Conservation (phyloP, 345 rosid species). For the Eucalyptus pauciflora region DNA sequence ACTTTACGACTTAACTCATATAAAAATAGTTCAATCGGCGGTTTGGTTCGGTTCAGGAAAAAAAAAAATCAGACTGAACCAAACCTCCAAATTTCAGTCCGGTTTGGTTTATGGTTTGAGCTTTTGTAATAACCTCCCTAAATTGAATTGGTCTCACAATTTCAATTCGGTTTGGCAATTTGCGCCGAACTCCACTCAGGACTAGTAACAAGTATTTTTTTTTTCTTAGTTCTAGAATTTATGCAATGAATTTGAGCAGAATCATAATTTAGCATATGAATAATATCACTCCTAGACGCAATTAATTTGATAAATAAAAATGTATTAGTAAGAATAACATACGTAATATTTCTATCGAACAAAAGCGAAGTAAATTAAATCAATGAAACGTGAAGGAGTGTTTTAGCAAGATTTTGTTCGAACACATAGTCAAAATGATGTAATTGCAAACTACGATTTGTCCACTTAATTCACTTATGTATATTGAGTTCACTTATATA, state of each 20-base stretch:
- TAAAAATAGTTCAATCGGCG: rapidly evolving
- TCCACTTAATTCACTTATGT: background rate
- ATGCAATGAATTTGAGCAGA: background rate
- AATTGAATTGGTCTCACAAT: background rate
- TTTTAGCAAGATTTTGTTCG: background rate
- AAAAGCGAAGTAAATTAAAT: background rate
- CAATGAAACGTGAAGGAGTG: background rate
- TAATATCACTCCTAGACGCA: background rate
- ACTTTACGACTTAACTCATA: background rate
- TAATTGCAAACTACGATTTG: background rate
- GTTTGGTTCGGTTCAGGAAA: background rate
- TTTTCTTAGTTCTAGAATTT: background rate
- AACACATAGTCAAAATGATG: background rate
- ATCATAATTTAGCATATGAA: background rate
- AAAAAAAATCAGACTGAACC: background rate
- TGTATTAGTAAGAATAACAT: background rate
- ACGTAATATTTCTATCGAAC: rapidly evolving
- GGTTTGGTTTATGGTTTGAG: background rate
- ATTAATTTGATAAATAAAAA: too few species aligned
- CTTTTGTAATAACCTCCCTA: background rate
- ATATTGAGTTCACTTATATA: background rate
- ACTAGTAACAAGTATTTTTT: background rate
- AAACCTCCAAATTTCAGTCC: background rate
- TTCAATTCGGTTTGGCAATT: background rate
- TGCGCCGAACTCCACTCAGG: background rate